Base-by-base conservation (phyloP, 257 asterid genomes). In the Nicotiana obtusifolia region DNA sequence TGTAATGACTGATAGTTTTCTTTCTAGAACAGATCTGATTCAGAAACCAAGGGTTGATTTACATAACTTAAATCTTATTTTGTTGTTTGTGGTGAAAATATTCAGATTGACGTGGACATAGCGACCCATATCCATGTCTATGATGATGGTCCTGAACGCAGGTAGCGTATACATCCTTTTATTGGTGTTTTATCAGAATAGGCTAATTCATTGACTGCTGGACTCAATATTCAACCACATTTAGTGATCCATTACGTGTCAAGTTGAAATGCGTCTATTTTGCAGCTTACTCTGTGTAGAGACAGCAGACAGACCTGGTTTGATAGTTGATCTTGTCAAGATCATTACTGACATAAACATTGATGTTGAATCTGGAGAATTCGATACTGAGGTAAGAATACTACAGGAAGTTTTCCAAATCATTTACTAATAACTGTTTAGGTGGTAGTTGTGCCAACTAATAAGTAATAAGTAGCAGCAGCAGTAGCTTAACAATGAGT, bases 321-420 rank as follows among this genome's bases (percentile, higher is more conserved):
- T 94, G 83, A 92, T 95, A 33, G 99, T 94, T 79, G 99, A 95
- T 90, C 97, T 95, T 19, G 97, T 95, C 75, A 95, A 81, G 92
- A 91, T 85, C 83, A 87, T 95, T 59, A 91, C 97, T 9, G 99
- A 94, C 86, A 93, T 91, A 78, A 94, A 93, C 76, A 57, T 95
- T 81, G 64, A 91, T 24, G 97, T 95, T 75, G 88, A 91, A 85
- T 94, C 98, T 1, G 99, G 98, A 80, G 99, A 93, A 84, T 95
- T 94, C 15, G 98, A 94, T 64, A 95, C 98, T 3, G 97, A 92
- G 98, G 99, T 94, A 85, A 85, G 56, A 7, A 20, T 17, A 11
- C 24, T 41, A 5, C 35, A 22, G 78, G 7, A 22, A 59, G 13
- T 71, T 71, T 71, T 20, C 14, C 7, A 5, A 44, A 44, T 71